Evolutionary conservation across 1,139 yeast species (phyloP).

Genomic region (Taphrina wiesneri): DNA sequence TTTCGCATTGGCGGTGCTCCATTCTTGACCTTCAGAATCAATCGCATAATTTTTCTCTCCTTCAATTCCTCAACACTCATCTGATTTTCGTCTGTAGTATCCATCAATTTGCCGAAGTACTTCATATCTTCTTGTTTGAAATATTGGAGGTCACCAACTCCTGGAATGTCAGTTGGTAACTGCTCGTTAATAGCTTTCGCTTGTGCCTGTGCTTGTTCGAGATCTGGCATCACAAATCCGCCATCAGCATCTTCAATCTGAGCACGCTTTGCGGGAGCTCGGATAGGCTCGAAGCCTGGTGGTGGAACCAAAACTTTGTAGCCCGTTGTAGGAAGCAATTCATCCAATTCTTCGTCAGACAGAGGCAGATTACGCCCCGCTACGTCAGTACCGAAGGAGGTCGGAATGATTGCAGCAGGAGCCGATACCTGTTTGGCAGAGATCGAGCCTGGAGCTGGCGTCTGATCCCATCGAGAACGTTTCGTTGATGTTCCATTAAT

Average conservation of each 20-base stretch:
- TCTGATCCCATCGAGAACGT: constrained; percentile 45
- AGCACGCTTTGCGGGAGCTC: constrained; percentile 41
- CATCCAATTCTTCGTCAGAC: constrained; percentile 55
- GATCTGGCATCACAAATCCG: constrained; percentile 46
- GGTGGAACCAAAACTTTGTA: constrained; percentile 56
- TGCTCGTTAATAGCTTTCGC: constrained; percentile 41
- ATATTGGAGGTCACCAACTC: constrained; percentile 61
- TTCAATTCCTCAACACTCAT: constrained; percentile 57
- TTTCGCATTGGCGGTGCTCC: constrained; percentile 71
- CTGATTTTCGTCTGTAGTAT: constrained; percentile 46
- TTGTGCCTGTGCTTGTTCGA: constrained; percentile 42
- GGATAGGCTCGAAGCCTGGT: constrained; percentile 49
- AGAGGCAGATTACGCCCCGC: constrained; percentile 48
- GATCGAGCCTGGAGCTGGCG: constrained; percentile 39
- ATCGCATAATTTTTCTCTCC: constrained; percentile 63
- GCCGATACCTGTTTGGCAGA: constrained; percentile 35
- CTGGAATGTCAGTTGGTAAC: constrained; percentile 62
- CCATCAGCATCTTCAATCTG: constrained; percentile 48
- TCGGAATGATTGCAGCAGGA: constrained; percentile 40
- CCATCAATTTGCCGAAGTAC: constrained; percentile 65
- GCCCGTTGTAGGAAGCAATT: constrained; percentile 57
- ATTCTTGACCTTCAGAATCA: constrained; percentile 71
- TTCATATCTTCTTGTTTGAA: constrained; percentile 72
- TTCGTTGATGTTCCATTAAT: constrained; percentile 34
- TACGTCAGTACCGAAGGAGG: constrained; percentile 49